Base-by-base conservation (phyloP, 1,284 basidiomycete species). In the Chalciporus sp. region DNA sequence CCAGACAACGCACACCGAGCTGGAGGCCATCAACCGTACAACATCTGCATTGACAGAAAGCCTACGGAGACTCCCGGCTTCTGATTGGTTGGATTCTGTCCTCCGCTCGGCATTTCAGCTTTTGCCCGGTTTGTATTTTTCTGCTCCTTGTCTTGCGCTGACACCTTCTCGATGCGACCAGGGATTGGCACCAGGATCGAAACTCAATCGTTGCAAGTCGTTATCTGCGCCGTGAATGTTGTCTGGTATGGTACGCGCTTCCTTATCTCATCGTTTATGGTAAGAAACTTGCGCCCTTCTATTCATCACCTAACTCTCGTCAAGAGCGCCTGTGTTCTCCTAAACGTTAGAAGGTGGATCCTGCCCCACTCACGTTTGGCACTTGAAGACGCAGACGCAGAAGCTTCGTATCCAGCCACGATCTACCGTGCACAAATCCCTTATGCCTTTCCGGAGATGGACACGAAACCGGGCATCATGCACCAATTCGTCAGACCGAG, bases 11-110 rank as follows among this genome's bases (percentile, higher is more conserved):
- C 72, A 72, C 26, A 52, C 53, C 2, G 80, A 80, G 53, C 68
- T 84, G 49, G 63, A 69, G 52, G 74, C 72, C 48, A 76, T 83
- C 55, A 84, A 82, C 55, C 64, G 60, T 9, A 79, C 82, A 28
- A 68, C 79, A 6, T 56, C 65, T 19, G 67, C 66, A 9, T 57
- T 80, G 46, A 71, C 67, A 29, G 63, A 70, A 28, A 61, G 62
- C 19, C 59, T 72, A 31, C 46, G 35, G 26, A 59, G 43, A 42
- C 31, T 49, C 10, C 47, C 57, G 2, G 20, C 54, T 47, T 53
- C 50, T 23, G 59, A 62, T 23, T 68, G 67, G 69, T 20, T 56
- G 9, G 65, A 54, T 42, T 55, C 55, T 40, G 42, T 53, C 27
- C 35, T 62, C 1, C 28, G 55, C 26, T 52, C 61, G 2, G 42